Percentiles rank a stretch among this genome's conserved stretches.
Conservation (phyloP, 2,329 filamentous ascomycete species). For the Microsporum audouinii region DNA sequence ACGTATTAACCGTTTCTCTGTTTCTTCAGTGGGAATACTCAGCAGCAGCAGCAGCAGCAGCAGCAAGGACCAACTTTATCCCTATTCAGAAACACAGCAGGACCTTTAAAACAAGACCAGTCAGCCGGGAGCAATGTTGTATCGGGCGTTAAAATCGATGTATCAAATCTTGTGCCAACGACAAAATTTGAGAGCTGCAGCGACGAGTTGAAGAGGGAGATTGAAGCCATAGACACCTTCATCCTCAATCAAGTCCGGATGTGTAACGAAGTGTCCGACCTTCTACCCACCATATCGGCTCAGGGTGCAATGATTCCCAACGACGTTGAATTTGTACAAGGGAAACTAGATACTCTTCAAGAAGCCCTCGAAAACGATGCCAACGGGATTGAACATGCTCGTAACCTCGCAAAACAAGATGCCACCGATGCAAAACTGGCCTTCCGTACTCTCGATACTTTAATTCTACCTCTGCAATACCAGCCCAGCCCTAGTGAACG, state of each 20-base stretch:
- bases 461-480: slow-evolving; percentile 56
- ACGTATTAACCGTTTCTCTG: not conserved
- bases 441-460: slow-evolving; percentile 62
- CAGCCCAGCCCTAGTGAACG: slow-evolving; percentile 38
- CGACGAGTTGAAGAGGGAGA: slow-evolving; percentile 65
- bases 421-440: slow-evolving; percentile 58
- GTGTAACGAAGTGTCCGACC: slow-evolving; percentile 64
- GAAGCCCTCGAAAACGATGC: slow-evolving; percentile 53
- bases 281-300: slow-evolving; percentile 51
- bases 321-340: slow-evolving; percentile 53
- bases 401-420: slow-evolving; percentile 51
- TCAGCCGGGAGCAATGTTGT: slow-evolving; percentile 33
- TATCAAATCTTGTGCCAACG: slow-evolving; percentile 67
- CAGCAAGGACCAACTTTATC: slow-evolving; percentile 40
- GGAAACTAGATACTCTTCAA: slow-evolving; percentile 53
- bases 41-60: slow-evolving; percentile 30
- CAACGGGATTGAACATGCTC: slow-evolving; percentile 46
- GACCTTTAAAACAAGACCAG: slow-evolving; percentile 23
- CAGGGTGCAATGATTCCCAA: slow-evolving; percentile 54
- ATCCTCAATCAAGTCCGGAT: slow-evolving; percentile 66
- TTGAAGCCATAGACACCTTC: slow-evolving; percentile 65
- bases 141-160: slow-evolving; percentile 66
- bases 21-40: slow-evolving; percentile 6
- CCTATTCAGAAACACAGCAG: slow-evolving; percentile 28
- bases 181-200: slow-evolving; percentile 86